Evolutionary conservation across 1,139 yeast species (phyloP), one percentile per base, ranked within the genome.

Genomic region (Arxiozyma slooffiae): DNA sequence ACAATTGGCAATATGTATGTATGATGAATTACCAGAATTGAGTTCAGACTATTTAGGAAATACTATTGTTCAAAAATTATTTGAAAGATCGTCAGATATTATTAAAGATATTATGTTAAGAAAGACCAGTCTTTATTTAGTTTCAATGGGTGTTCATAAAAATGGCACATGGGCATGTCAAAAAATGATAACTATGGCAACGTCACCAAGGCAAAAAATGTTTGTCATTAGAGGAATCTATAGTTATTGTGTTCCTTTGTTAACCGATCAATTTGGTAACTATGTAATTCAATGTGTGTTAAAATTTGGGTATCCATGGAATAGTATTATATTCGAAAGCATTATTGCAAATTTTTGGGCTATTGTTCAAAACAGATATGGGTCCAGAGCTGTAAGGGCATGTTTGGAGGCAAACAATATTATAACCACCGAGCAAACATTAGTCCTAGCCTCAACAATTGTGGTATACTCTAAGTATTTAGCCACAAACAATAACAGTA

Each of bases 121-220:
- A 61, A 80, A 79, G 58, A 80, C 94, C 48, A 75, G 85, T 4
- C 95, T 94, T 21, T 86, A 76, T 62, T 74, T 94, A 57, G 86
- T 97, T 1, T 95, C 89, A 61, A 83, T 92, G 73, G 94, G 97
- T 60, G 84, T 88, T 52, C 99, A 92, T 71, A 92, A 92, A 64
- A 92, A 94, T 67, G 99, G 99, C 55, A 92, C 99, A 4, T 92
- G 98, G 98, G 97, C 97, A 2, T 95, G 96, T 34, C 98, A 94
- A 67, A 94, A 92, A 68, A 84, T 92, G 65, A 89, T 94, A 60
- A 85, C 82, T 57, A 82, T 86, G 53, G 82, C 86, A 9, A 72
- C 74, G 48, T 73, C 83, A 1, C 78, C 78, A 38, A 81, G 88
- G 55, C 96, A 90, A 66, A 82, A 79, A 68, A 71, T 75, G 59